Base-by-base conservation (phyloP, 495 filamentous ascomycete species). In the Haplographium delicatum region DNA sequence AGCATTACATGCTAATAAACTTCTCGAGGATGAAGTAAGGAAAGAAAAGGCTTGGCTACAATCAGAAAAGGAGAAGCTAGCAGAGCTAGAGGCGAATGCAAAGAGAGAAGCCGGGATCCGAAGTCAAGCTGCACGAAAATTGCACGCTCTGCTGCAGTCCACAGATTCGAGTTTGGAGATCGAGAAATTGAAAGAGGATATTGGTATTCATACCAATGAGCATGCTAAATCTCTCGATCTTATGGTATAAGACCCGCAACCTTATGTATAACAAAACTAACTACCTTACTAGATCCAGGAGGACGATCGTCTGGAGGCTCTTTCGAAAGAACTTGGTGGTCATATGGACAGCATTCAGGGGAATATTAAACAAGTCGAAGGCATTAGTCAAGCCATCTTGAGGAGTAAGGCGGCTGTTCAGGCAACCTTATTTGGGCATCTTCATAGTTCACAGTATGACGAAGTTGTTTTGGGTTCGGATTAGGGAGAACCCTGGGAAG, bases 301-400 rank as follows among this genome's bases (percentile, higher is more conserved):
- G 15, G 66, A 72, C 60, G 55, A 60, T 28, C 51, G 65, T 28
- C 42, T 74, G 1, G 47, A 55, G 20, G 47, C 55, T 4, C 31
- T 72, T 35, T 44, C 66, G n/a, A 51, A 66, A 44, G 74, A 81
- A 53, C 62, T 84, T 9, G 65, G 71, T 40, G 68, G 70, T 34
- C 80, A 82, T 61, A 64, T 83, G 20, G 72, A 74, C 52, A 80
- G 72, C 24, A 74, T 84, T 67, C 70, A 76, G 46, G 71, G 61
- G 40, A 83, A 82, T 53, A 64, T 68, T 2, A 68, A 65, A n/a
- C 73, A 76, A 24, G 65, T 82, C 10, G 47, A 65, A 6, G 80
- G 72, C 3, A 67, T 83, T 35, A 57, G 63, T 10, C 73, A 78
- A 33, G 76, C 77, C 9, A 71, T 83, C 43, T 61, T 63, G 39